Evolutionary conservation across 495 filamentous ascomycete genomes (phyloP).

Genomic region (Penicillium crystallinum): DNA sequence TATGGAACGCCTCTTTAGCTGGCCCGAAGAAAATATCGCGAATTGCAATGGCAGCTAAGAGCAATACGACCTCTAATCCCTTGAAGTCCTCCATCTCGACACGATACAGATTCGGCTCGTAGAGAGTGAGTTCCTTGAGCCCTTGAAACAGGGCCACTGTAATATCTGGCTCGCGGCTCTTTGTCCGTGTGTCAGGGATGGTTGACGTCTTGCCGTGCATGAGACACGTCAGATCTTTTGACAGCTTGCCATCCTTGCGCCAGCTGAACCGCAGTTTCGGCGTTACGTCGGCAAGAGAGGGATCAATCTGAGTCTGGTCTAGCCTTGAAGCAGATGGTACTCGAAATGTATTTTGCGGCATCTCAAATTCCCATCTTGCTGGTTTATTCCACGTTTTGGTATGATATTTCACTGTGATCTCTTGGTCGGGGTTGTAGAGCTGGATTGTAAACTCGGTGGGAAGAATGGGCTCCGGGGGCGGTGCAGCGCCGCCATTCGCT

Average conservation of each 20-base stretch:
- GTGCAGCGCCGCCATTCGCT: conserved; percentile 61
- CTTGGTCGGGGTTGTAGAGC: conserved; percentile 92
- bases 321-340: conserved; percentile 69
- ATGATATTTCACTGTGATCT: conserved; percentile 64
- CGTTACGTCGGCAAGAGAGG: conserved; percentile 59
- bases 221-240: conserved; percentile 76
- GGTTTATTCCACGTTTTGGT: conserved; percentile 71
- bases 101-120: conserved; percentile 84
- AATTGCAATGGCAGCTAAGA: conserved; percentile 80
- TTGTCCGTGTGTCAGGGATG: conserved; percentile 56
- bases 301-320: conserved; percentile 69
- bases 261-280: conserved; percentile 83
- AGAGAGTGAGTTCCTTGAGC: conserved; percentile 71
- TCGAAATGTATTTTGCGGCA: conserved; percentile 81
- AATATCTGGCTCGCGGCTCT: conserved; percentile 89
- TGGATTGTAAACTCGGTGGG: conserved; percentile 76
- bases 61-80: conserved; percentile 79
- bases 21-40: conserved; percentile 75
- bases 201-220: conserved; percentile 69
- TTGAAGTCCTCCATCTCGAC: conserved; percentile 94
- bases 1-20: conserved; percentile 71
- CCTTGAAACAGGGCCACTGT: conserved; percentile 74
- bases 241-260: conserved; percentile 85
- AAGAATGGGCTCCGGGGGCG: conserved; percentile 68
- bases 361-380: conserved; percentile 83